These are phyloP conservation scores for Pseudogymnoascus sp. DNA, from an alignment of 2,329 filamentous ascomycete species.

Conservation along the genomic window DNA sequence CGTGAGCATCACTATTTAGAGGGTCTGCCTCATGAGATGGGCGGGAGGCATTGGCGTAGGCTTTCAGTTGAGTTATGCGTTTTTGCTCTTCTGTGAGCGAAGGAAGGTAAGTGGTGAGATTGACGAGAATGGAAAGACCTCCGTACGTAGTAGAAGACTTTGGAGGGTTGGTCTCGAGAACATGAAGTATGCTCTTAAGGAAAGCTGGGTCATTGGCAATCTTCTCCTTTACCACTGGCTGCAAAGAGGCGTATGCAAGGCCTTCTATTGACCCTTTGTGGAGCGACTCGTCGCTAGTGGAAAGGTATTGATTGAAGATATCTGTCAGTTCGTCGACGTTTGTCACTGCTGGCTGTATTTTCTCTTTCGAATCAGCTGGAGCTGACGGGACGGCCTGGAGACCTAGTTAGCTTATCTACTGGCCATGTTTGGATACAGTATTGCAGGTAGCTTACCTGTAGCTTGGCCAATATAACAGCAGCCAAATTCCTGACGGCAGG, in stretches of 20 bases:
- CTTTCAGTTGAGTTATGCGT: constrained; percentile 84
- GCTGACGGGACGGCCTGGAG: constrained; percentile 29
- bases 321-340: constrained; percentile 60
- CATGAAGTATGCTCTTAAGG: constrained; percentile 61
- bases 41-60: constrained; percentile 83
- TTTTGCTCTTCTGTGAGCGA: constrained; percentile 81
- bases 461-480: constrained; percentile 69
- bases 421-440: constrained; percentile 14
- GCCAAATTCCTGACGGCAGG: constrained; percentile 58
- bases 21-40: constrained; percentile 55
- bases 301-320: constrained; percentile 61
- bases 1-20: constrained; percentile 69
- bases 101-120: constrained; percentile 76
- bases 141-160: constrained; percentile 75
- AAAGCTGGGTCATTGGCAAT: constrained; percentile 64
- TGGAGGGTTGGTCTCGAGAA: constrained; percentile 50
- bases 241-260: constrained; percentile 83
- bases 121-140: constrained; percentile 75
- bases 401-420: constrained; percentile 29
- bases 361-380: constrained; percentile 30
- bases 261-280: constrained; percentile 77
- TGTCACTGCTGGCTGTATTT: constrained; percentile 45
- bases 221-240: constrained; percentile 76
- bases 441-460: constrained; percentile 45
- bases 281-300: constrained; percentile 49